Evolutionary conservation across 2,329 filamentous ascomycete species (phyloP).

Genomic region (Diaporthe australafricana): DNA sequence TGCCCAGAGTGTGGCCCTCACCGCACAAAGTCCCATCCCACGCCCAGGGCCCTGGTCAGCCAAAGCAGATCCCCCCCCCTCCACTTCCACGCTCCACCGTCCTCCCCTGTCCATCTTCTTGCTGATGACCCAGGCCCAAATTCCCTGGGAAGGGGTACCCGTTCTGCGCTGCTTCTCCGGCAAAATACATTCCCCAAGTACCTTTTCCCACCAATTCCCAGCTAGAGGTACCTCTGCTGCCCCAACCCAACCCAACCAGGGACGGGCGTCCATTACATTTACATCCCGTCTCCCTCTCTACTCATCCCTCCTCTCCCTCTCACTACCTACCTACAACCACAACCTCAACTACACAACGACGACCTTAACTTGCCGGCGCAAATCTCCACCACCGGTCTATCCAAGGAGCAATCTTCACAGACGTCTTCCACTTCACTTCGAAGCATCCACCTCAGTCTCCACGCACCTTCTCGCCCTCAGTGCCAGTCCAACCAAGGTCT

Average conservation of each 20-base stretch:
- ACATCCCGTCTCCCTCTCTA: constrained; percentile 38
- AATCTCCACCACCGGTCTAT: not conserved
- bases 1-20: constrained; percentile 25
- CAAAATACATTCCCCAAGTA: constrained; percentile 32
- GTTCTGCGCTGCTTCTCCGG: constrained; percentile 26
- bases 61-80: constrained; percentile 30
- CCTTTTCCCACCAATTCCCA: constrained; percentile 38
- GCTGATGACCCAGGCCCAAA: constrained; percentile 27
- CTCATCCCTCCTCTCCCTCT: constrained; percentile 33
- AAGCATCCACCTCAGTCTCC: not conserved
- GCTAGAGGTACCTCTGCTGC: constrained; percentile 28
- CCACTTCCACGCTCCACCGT: constrained; percentile 27
- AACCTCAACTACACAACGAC: constrained; percentile 27
- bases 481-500: constrained; percentile 11
- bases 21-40: constrained; percentile 32
- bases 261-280: constrained; percentile 43
- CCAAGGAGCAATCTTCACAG: not conserved
- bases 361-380: constrained; percentile 5
- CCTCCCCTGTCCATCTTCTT: constrained; percentile 20
- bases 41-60: constrained; percentile 30
- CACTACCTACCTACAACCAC: constrained; percentile 33
- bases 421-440: constrained; percentile 4
- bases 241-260: constrained; percentile 33
- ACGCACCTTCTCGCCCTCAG: constrained; percentile 6
- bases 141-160: constrained; percentile 28